A percentile compares a stretch with the other conserved stretches of the same genome.
Conservation (phyloP, 495 filamentous ascomycete genomes). For the Pseudomonodictys pantanalensis region DNA sequence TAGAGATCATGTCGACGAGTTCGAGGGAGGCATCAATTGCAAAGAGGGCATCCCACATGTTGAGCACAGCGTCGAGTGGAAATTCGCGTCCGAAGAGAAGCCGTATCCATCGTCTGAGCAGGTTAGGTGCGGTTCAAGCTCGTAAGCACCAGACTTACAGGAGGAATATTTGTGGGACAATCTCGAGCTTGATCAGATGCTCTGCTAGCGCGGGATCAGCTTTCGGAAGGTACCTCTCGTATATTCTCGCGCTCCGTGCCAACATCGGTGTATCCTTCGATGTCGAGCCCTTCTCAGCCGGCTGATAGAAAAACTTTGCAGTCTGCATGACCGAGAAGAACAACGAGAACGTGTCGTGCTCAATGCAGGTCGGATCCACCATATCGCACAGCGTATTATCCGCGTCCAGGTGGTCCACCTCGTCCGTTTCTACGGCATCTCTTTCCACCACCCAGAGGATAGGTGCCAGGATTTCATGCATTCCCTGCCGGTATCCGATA, state of each 20-base stretch:
- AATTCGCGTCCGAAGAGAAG: constrained; percentile 94
- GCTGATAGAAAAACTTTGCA: constrained; percentile 84
- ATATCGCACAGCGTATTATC: constrained; percentile 55
- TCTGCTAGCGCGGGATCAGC: constrained; percentile 78
- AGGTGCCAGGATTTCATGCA: constrained; percentile 93
- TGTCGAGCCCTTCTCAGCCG: constrained; percentile 38
- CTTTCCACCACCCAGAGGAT: constrained; percentile 83
- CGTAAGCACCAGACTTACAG: constrained; percentile 58
- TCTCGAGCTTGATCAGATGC: constrained; percentile 78
- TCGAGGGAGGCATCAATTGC: constrained; percentile 80
- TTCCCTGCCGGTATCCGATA: constrained; percentile 89
- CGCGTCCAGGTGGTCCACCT: not conserved
- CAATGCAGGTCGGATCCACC: constrained; percentile 68
- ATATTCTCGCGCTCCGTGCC: constrained; percentile 76
- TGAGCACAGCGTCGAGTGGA: constrained; percentile 75
- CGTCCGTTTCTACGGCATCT: constrained; percentile 64
- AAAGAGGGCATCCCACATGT: constrained; percentile 89
- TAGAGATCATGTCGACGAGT: constrained; percentile 81
- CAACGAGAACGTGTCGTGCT: constrained; percentile 87
- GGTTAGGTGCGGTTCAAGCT: not conserved
- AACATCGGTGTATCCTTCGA: constrained; percentile 73
- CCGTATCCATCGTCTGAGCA: constrained; percentile 80
- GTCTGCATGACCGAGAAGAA: constrained; percentile 84
- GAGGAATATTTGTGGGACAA: constrained; percentile 94
- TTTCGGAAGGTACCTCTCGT: constrained; percentile 71